These are phyloP conservation scores for Pichia terricola DNA, from an alignment of 1,139 yeast genomes.

Conservation along the genomic window DNA sequence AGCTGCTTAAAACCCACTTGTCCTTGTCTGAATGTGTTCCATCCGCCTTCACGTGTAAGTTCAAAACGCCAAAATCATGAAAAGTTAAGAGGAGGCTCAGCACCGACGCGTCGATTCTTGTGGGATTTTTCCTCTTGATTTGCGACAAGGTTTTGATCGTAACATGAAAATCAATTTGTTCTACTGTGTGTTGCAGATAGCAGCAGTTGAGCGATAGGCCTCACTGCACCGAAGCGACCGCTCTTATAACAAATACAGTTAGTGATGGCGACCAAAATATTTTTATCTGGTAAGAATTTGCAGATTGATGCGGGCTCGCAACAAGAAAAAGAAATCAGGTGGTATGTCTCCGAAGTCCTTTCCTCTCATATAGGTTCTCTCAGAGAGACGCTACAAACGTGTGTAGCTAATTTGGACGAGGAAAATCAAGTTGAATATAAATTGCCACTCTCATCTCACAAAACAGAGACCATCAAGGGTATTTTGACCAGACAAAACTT, in stretches of 20 bases:
- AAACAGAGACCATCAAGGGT: slow-evolving; percentile 26
- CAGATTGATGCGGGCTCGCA: slow-evolving; percentile 1
- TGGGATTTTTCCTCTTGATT: too few species aligned
- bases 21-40: too few species aligned
- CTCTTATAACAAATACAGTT: background rate
- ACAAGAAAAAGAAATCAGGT: slow-evolving; percentile 17
- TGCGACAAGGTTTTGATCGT: too few species aligned
- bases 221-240: background rate
- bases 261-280: slow-evolving; percentile 21
- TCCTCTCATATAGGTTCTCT: slow-evolving; percentile 23
- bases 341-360: slow-evolving; percentile 24
- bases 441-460: slow-evolving; percentile 26
- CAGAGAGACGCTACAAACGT: slow-evolving; percentile 19
- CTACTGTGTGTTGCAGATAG: too few species aligned
- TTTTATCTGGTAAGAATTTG: background rate
- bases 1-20: too few species aligned
- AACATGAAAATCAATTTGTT: too few species aligned
- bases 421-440: slow-evolving; percentile 19
- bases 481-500: slow-evolving; percentile 22
- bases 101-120: background rate
- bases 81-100: background rate
- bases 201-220: too few species aligned
- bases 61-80: too few species aligned
- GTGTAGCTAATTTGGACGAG: slow-evolving; percentile 21
- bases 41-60: too few species aligned